Percentiles rank a stretch among this genome's conserved stretches.
These are phyloP conservation scores for Colletotrichum melonis DNA, from an alignment of 2,329 filamentous ascomycete species.

Conservation along the genomic window DNA sequence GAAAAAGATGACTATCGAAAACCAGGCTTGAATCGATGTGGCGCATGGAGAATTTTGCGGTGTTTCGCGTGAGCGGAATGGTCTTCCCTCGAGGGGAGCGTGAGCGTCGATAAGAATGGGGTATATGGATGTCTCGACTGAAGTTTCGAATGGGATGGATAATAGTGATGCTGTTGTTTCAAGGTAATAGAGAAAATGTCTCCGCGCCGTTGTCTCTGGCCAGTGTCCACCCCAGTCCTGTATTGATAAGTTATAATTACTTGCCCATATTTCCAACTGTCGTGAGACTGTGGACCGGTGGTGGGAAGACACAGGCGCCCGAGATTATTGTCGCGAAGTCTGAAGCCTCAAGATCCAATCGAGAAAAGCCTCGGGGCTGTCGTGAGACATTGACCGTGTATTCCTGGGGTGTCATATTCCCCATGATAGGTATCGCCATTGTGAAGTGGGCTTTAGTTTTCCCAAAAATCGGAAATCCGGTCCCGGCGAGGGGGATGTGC, in stretches of 20 bases:
- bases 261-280: conserved; percentile 7
- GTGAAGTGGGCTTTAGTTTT: background rate
- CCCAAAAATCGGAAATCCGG: conserved; percentile 22
- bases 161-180: background rate
- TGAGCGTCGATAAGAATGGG: conserved; percentile 27
- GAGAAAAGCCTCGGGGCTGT: conserved; percentile 14
- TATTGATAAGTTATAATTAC: conserved; percentile 28
- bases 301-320: background rate
- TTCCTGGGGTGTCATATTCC: conserved; percentile 3
- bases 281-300: conserved; percentile 16
- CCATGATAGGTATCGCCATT: conserved; percentile 13
- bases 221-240: background rate
- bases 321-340: background rate
- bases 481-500: conserved; percentile 15
- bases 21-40: background rate
- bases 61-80: conserved; percentile 46
- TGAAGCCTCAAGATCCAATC: background rate
- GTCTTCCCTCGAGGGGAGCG: conserved; percentile 38
- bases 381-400: conserved; percentile 35
- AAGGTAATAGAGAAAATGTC: background rate
- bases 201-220: background rate
- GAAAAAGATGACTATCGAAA: background rate
- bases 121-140: conserved; percentile 29
- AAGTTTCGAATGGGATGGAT: background rate
- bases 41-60: conserved; percentile 32